These are phyloP conservation scores for Croton setiger DNA, from an alignment of 441 rosid species.

Conservation along the genomic window DNA sequence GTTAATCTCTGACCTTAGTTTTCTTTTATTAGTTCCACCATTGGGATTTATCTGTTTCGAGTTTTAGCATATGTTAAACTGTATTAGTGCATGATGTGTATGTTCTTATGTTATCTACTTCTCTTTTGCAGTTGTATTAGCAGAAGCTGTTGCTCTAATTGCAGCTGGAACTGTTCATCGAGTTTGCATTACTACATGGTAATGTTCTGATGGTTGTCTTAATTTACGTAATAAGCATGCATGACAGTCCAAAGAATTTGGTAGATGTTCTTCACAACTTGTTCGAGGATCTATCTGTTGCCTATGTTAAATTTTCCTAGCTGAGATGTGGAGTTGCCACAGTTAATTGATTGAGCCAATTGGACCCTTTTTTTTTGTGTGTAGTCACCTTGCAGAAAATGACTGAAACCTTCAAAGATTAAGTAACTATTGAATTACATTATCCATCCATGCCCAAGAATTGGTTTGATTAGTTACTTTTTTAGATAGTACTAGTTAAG, in stretches of 20 bases:
- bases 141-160: constrained; percentile 68
- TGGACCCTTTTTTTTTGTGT: no score
- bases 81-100: not conserved
- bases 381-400: no score
- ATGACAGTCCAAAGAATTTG: not conserved
- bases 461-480: not conserved
- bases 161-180: constrained; percentile 83
- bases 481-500: not conserved
- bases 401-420: not conserved
- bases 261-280: not conserved
- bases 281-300: not conserved
- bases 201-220: constrained; percentile 20
- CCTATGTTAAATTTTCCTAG: not conserved
- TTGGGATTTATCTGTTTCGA: not conserved
- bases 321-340: not conserved
- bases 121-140: constrained; percentile 55
- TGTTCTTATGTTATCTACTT: not conserved
- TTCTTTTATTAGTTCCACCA: not conserved
- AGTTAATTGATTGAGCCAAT: not conserved
- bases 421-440: not conserved
- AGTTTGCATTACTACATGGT: constrained; percentile 91
- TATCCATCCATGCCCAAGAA: not conserved
- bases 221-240: not conserved
- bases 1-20: not conserved
- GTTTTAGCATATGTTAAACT: constrained; percentile 9